These are phyloP conservation scores for Solanum paucissectum DNA, from an alignment of 257 asterid genomes.

Conservation along the genomic window DNA sequence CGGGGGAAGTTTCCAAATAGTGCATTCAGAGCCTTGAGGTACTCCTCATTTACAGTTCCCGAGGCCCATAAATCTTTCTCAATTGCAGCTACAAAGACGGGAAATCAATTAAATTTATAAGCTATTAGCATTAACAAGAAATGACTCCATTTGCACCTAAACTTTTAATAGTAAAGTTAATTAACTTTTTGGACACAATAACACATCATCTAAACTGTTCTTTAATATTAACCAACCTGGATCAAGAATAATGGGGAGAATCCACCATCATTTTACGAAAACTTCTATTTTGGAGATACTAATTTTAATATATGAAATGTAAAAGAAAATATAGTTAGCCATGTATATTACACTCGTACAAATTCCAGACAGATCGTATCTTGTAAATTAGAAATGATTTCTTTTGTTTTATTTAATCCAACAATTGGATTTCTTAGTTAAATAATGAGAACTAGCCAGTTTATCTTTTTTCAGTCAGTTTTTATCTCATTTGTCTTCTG, in stretches of 20 bases:
- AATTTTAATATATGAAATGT: background rate
- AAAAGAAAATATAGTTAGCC: background rate
- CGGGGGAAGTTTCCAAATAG: slow-evolving; percentile 94
- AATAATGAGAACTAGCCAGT: background rate
- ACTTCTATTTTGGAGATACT: background rate
- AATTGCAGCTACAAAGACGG: slow-evolving; percentile 56
- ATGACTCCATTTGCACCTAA: background rate
- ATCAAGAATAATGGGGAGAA: background rate
- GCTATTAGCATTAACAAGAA: background rate
- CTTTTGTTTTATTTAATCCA: background rate
- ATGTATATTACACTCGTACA: background rate
- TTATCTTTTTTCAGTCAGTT: background rate
- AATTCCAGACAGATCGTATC: background rate
- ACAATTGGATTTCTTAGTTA: background rate
- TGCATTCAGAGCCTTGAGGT: slow-evolving; percentile 84
- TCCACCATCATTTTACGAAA: background rate
- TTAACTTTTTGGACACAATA: background rate
- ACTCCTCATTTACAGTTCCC: slow-evolving; percentile 85
- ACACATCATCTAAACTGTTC: background rate
- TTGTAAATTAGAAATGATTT: background rate
- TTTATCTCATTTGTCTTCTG: background rate
- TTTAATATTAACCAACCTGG: background rate
- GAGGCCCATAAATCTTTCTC: slow-evolving; percentile 96
- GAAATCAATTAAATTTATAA: background rate
- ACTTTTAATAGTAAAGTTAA: background rate